Evolutionary conservation across 176 grass and related monocot species (phyloP), one percentile per base, ranked within the genome.

Genomic region (Musa schizocarpa): DNA sequence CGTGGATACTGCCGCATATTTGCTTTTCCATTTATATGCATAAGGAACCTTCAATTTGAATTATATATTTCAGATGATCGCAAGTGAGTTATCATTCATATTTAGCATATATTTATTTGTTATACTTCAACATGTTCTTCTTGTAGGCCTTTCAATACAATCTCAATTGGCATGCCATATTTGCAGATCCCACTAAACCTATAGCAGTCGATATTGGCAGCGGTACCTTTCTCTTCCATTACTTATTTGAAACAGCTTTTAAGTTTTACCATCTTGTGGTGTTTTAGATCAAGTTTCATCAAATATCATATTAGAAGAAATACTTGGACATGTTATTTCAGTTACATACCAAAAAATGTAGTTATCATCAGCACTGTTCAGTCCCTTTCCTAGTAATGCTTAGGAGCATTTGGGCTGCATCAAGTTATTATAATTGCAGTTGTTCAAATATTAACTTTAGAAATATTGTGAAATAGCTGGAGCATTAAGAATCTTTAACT

Each of bases 151-250:
- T 89, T 52, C 88, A 80, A 9, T 78, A 89, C 61, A 53, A 71
- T 63, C 90, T 97, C 76, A 72, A 72, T 81, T 97, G 93, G 93
- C 77, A 74, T 70, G 67, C 59, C 80, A 77, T 85, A 50, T 97
- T 92, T 78, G 51, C 72, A 83, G 83, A 97, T 74, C 80, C 88
- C 57, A 55, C 72, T 77, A 74, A 75, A 76, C 90, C 93, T 24
- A 79, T 97, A 74, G 52, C 88, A 66, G 86, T 93, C 73, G 93
- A 97, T 82, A 83, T 97, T 43, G 90, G 93, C 86, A 97, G 93
- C 82, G 93, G 93, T 97, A 97, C 64, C 69, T 72, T 68, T 50
- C 61, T 54, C 24, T 64, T 76, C 54, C 63, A 50, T 34, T 54
- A 11, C 16, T 69, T 20, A 8, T 49, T 69, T 69, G 29, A 69